Base-by-base conservation (phyloP, 345 rosid species). In the Eucalyptus pumila region DNA sequence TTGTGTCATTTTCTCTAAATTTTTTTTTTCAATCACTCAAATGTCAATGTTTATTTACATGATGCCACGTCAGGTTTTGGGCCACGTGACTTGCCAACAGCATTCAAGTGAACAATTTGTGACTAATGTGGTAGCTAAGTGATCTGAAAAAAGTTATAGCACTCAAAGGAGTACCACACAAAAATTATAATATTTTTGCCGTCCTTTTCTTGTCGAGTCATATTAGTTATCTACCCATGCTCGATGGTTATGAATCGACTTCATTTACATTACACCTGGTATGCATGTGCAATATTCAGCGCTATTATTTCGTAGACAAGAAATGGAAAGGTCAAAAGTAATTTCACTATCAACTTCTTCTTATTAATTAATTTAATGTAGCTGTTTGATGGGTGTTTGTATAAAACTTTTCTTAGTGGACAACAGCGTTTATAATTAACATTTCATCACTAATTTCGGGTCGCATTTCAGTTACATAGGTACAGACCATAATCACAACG, bases 71-170 rank as follows among this genome's bases (percentile, higher is more conserved):
- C 1, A 0, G 9, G 34, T 30, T 30, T 62, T 56, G 12, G 62
- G 62, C 30, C 30, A 56, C 30, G 24, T 23, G 62, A 56, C 30
- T 56, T 56, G 62, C 30, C 62, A 11, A 24, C 3, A 0, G 62
- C 62, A 56, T 26, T 56, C 62, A 56, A 24, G 30, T 56, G 62
- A 56, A 56, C 0, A 26, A 56, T 23, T 56, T 56, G 0, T 56
- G 0, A 56, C 14, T 56, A 23, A 56, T 56, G 62, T 2, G 58
- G 58, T 52, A 52, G 58, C 0, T 52, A 0, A 10, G 27, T 4
- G 30, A 56, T 5, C 5, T 8, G 3, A 56, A 56, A 56, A 10
- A 56, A 9, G 30, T 56, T 24, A 56, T 56, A 26, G 30, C 9
- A 24, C 30, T 24, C 12, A 56, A 56, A 9, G 0, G 62, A 9